Base-by-base conservation (phyloP, 108 stramenopile species). In the Cafeteria roenbergensis region DNA sequence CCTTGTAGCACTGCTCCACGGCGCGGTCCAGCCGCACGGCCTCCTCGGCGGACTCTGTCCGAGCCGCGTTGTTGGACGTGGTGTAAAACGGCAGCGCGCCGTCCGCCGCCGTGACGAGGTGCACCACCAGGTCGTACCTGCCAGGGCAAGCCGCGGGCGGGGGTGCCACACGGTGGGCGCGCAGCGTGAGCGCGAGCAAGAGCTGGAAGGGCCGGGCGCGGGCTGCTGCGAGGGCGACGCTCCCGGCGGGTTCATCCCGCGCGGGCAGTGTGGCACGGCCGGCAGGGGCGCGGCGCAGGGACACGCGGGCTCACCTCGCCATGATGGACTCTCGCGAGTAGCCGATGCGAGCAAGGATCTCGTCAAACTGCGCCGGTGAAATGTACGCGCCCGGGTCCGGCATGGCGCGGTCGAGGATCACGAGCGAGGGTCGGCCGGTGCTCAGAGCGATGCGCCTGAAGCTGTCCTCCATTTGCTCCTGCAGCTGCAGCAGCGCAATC, bases 371-470 rank as follows among this genome's bases (percentile, higher is more conserved):
- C 25, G 83, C 80, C 14, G 66, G 62, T 12, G 57, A 51, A 71
- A 96, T 81, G 78, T 93, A 93, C 0, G 89, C 92, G 29, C 79
- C 58, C 29, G 90, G 90, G 76, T 94, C 92, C 89, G 92, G 88
- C 1, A 86, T 67, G 35, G 92, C 94, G 22, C 94, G 72, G 77
- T 96, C 94, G 53, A 90, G 93, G 34, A 96, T 59, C 3, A 96
- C 61, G 0, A 93, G 88, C 28, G 78, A 81, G 14, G 89, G 89
- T n/a, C 82, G 83, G 8, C 88, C 87, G 53, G 83, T 73, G 37
- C 37, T 12, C 35, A 81, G 72, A 12, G 92, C 73, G 3, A 93
- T 71, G 32, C 75, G 65, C 69, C 82, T 83, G 54, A 95, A 80
- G 26, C 82, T 77, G 58, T 95, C 90, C 68, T 92, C 94, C 57